A percentile compares a stretch with the other conserved stretches of the same genome.
Conservation (phyloP, 495 filamentous ascomycete genomes). For the Amphirosellinia nigrospora region DNA sequence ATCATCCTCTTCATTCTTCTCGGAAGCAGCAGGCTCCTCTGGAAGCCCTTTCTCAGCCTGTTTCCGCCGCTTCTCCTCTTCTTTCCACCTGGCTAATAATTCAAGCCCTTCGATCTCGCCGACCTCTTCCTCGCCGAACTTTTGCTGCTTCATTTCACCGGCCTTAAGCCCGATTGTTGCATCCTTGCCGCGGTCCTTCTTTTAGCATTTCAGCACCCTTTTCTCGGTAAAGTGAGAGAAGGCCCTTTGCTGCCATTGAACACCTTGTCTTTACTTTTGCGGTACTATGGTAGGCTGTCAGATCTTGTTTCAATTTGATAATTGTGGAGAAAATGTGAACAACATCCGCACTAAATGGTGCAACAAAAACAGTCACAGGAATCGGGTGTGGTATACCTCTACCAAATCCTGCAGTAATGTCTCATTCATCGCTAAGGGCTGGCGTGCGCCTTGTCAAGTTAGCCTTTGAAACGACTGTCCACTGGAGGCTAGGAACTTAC, state of each 20-base stretch:
- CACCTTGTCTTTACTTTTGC: constrained; percentile 96
- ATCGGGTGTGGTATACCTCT: constrained; percentile 42
- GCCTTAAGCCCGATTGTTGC: constrained; percentile 81
- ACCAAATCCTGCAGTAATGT: constrained; percentile 96
- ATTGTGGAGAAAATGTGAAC: not conserved
- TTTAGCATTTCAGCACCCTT: constrained; percentile 86
- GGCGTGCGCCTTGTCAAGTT: constrained; percentile 59
- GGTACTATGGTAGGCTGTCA: constrained; percentile 59
- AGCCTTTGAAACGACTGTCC: constrained; percentile 3
- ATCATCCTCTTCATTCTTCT: constrained; percentile 53
- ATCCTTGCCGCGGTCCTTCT: constrained; percentile 88
- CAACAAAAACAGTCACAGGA: not conserved
- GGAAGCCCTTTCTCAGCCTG: constrained; percentile 67
- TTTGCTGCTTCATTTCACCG: constrained; percentile 70
- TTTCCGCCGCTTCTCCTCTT: constrained; percentile 79
- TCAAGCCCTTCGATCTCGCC: constrained; percentile 94
- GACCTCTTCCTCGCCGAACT: constrained; percentile 79
- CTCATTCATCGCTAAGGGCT: constrained; percentile 93
- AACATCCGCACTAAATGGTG: not conserved
- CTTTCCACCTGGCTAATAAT: constrained; percentile 90
- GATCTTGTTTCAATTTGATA: not conserved
- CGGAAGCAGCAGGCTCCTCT: constrained; percentile 46
- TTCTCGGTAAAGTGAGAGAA: constrained; percentile 89
- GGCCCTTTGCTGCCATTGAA: constrained; percentile 93
- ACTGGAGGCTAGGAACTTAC: constrained; percentile 37